Base-by-base conservation (phyloP, 1,284 basidiomycete genomes). In the Sporisorium reilianum region DNA sequence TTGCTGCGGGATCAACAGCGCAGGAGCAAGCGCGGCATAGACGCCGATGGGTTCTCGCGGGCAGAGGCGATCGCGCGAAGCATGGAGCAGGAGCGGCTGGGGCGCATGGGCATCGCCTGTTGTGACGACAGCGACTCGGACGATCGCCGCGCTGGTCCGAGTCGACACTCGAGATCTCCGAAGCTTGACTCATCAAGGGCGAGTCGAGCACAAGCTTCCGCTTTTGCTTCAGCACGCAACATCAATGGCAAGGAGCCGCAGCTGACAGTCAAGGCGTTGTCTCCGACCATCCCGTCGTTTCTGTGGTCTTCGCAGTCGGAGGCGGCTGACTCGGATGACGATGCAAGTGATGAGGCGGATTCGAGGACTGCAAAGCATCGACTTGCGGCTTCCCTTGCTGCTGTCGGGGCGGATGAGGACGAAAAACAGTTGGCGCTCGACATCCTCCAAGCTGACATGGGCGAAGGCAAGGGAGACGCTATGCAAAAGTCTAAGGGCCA, bases 241-340 rank as follows among this genome's bases (percentile, higher is more conserved):
- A 28, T 3, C 16, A 46, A 51, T n/a, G 50, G 40, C 32, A 50
- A 48, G 30, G 58, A 57, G 36, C 55, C 30, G 36, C 45, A 46
- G 28, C 36, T 54, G 40, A 68, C 65, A 30, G 71, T 74, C 5
- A 56, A 40, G 16, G 71, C 57, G 5, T 36, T 74, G 38, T 74
- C 71, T n/a, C 71, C 71, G 2, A 62, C 64, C 20, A 68, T 74
- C 20, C 65, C 71, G 11, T 74, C 71, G 7, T 68, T 54, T 41
- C 9, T 74, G 18, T 74, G 71, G 71, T 74, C 71, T 14, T 68
- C 65, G 18, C 64, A 64, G 41, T 74, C 71, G 6, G 71, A 74
- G 16, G 56, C 50, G 1, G 55, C 11, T n/a, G 46, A 50, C 12
- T 34, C 60, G 18, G 64, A 73, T 6, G 61, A 62, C 23, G 59